A percentile compares a stretch with the other conserved stretches of the same genome.
Evolutionary conservation across 176 grass and related monocot species (phyloP).

Genomic region (Oryza meyeriana): DNA sequence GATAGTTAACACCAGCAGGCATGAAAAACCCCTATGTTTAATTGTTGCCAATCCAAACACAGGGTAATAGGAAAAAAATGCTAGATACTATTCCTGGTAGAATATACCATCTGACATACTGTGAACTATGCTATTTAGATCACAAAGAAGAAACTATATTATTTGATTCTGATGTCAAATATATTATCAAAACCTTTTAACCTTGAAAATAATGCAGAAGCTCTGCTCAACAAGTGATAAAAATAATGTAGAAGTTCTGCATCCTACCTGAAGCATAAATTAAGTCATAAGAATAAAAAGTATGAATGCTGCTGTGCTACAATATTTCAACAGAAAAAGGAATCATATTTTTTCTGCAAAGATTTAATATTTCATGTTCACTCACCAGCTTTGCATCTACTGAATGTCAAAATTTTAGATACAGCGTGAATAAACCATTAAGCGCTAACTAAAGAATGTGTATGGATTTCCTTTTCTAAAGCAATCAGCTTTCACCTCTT

Average conservation of each 20-base stretch:
- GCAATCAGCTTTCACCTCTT: slow-evolving; percentile 11
- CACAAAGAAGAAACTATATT: neutral
- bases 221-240: neutral
- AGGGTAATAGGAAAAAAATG: neutral
- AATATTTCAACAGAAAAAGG: neutral
- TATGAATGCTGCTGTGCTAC: neutral
- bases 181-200: neutral
- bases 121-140: neutral
- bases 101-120: neutral
- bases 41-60: neutral
- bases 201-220: neutral
- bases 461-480: slow-evolving; percentile 3
- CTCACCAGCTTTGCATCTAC: neutral
- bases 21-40: neutral
- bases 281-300: neutral
- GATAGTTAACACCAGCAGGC: neutral
- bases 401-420: slow-evolving; percentile 6
- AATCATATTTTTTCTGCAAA: neutral
- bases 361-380: slow-evolving; percentile 19
- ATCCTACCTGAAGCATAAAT: slow-evolving; percentile 18
- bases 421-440: slow-evolving; percentile 20
- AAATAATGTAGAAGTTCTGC: neutral
- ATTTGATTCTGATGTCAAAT: slow-evolving; percentile 26
- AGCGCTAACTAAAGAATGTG: slow-evolving; percentile 10
- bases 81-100: neutral